Percentiles rank a stretch among this genome's conserved stretches.
Conservation (phyloP, 768 basidiomycete genomes). For the Boletales sp. region DNA sequence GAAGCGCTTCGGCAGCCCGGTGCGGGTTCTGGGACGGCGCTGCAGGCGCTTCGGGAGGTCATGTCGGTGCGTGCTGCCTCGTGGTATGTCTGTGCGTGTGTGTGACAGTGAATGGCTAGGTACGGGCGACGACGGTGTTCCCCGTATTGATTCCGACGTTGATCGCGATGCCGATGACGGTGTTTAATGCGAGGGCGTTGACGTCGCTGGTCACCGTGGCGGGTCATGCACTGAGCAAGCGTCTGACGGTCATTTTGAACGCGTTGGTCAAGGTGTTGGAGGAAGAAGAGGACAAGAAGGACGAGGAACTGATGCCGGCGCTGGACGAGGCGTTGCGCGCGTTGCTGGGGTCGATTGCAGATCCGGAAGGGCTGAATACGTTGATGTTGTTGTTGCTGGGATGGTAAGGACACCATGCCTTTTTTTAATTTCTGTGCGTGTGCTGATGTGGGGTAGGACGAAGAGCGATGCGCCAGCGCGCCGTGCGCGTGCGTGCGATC, state of each 20-base stretch:
- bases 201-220: conserved; percentile 92
- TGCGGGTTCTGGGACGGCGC: conserved; percentile 89
- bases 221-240: conserved; percentile 82
- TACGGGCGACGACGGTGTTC: conserved; percentile 94
- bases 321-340: conserved; percentile 74
- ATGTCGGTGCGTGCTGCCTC: conserved; percentile 64
- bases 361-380: conserved; percentile 85
- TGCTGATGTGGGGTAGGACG: conserved; percentile 48
- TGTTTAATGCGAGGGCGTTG: conserved; percentile 91
- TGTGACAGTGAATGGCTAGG: conserved; percentile 40
- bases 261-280: conserved; percentile 80
- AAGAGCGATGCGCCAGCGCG: conserved; percentile 69
- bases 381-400: conserved; percentile 86
- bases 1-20: conserved; percentile 93
- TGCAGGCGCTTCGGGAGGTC: conserved; percentile 90
- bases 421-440: background rate
- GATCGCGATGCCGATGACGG: conserved; percentile 85
- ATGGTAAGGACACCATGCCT: conserved; percentile 56
- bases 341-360: conserved; percentile 73
- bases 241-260: conserved; percentile 73
- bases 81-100: too few species aligned
- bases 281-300: conserved; percentile 56
- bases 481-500: conserved; percentile 72
- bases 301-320: conserved; percentile 67
- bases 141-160: conserved; percentile 94